Conservation (phyloP, 2,329 filamentous ascomycete genomes). For the Ustilaginoidea virens region DNA sequence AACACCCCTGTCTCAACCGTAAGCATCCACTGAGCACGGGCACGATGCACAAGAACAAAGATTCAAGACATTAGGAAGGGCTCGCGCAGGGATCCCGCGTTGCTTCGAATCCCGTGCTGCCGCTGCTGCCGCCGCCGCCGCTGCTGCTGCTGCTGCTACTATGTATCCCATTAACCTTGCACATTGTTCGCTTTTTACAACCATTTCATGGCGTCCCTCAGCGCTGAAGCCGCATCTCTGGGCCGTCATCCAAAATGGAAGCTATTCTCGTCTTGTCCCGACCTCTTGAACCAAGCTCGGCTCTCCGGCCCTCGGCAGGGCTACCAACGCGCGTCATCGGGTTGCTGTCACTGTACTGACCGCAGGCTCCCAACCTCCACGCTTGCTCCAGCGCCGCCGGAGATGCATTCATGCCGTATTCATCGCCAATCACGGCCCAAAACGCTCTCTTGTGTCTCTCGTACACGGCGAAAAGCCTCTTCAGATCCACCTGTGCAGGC, state of each 20-base stretch:
- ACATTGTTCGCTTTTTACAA: too few species aligned
- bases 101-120: too few species aligned
- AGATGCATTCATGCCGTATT: constrained; percentile 51
- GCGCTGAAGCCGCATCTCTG: neutral
- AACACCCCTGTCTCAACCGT: too few species aligned
- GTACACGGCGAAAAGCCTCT: constrained; percentile 55
- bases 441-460: constrained; percentile 53
- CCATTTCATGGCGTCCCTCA: neutral
- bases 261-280: constrained; percentile 46
- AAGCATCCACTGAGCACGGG: too few species aligned
- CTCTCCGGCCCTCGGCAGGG: constrained; percentile 29
- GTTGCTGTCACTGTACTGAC: constrained; percentile 22
- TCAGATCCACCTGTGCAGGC: constrained; percentile 39
- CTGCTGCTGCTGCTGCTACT: too few species aligned
- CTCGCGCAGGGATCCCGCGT: too few species aligned
- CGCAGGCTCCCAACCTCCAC: constrained; percentile 39
- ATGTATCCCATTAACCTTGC: too few species aligned
- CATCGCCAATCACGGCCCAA: constrained; percentile 56
- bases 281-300: constrained; percentile 19
- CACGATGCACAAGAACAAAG: too few species aligned
- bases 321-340: constrained; percentile 39
- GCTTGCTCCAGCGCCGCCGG: constrained; percentile 52
- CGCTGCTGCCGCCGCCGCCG: too few species aligned
- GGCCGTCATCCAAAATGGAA: constrained; percentile 34
- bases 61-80: too few species aligned